A percentile compares a stretch with the other conserved stretches of the same genome.
These are phyloP conservation scores for Penicillium simplicissimum DNA, from an alignment of 495 filamentous ascomycete genomes.

Conservation along the genomic window DNA sequence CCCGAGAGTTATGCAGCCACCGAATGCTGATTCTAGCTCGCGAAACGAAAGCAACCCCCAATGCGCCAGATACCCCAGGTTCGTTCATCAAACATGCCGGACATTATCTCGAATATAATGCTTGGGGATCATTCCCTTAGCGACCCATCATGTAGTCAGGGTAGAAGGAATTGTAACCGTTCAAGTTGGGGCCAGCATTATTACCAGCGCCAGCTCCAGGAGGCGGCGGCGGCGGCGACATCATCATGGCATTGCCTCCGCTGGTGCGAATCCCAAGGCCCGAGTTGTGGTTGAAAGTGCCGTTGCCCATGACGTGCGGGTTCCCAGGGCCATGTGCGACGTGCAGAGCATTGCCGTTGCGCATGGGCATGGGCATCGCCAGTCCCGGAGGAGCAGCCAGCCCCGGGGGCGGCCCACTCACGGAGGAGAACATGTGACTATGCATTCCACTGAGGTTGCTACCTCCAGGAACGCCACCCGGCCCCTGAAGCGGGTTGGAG, in stretches of 20 bases:
- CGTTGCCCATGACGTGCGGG: constrained; percentile 39
- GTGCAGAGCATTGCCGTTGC: constrained; percentile 40
- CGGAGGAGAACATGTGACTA: constrained; percentile 64
- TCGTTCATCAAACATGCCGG: constrained; percentile 51
- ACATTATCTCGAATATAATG: constrained; percentile 42
- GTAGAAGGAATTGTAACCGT: constrained; percentile 50
- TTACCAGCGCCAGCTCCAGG: constrained; percentile 40
- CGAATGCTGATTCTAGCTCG: constrained; percentile 51
- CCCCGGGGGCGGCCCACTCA: constrained; percentile 74
- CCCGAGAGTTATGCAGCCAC: constrained; percentile 47
- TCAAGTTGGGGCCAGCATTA: constrained; percentile 42
- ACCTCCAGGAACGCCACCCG: constrained; percentile 46
- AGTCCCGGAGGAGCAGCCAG: constrained; percentile 70
- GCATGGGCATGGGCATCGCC: constrained; percentile 39
- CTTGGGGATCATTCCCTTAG: constrained; percentile 31
- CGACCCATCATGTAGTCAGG: constrained; percentile 64
- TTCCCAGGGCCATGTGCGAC: constrained; percentile 19
- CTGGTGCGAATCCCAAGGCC: constrained; percentile 48
- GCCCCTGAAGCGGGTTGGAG: constrained; percentile 50
- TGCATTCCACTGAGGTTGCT: constrained; percentile 58
- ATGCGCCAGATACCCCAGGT: constrained; percentile 50
- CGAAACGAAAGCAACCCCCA: constrained; percentile 41
- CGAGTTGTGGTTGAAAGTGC: constrained; percentile 43
- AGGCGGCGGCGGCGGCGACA: constrained; percentile 41
- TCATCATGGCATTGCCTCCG: constrained; percentile 46